Percentiles rank a stretch among this genome's conserved stretches.
Conservation (phyloP, 2,329 filamentous ascomycete genomes). For the Pseudopithomyces chartarum region DNA sequence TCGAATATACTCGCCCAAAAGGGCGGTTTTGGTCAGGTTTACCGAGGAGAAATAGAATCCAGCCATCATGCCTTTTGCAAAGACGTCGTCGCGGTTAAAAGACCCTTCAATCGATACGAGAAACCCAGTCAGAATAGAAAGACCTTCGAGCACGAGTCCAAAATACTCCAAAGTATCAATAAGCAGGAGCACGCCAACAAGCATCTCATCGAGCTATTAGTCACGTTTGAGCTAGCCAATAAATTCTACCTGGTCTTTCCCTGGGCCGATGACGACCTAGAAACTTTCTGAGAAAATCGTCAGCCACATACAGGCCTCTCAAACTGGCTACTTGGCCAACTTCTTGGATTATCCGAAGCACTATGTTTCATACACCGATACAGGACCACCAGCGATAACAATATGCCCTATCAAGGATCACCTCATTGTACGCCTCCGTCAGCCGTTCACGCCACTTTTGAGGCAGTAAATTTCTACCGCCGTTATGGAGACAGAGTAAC, state of each 20-base stretch:
- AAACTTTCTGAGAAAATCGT: neutral
- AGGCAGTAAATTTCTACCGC: conserved; percentile 24
- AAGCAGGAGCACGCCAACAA: neutral
- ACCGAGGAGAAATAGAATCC: neutral
- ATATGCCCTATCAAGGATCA: neutral
- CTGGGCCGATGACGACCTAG: conserved; percentile 12
- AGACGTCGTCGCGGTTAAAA: neutral
- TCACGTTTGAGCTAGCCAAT: neutral
- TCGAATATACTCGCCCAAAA: neutral
- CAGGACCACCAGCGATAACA: neutral
- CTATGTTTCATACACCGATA: conserved; percentile 9
- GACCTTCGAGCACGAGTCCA: neutral
- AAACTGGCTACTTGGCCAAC: conserved; percentile 9
- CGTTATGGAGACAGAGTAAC: conserved; percentile 36
- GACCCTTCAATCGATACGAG: neutral
- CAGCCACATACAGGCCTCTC: neutral
- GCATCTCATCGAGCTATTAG: conserved; percentile 1
- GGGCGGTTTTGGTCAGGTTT: neutral
- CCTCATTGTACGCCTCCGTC: neutral
- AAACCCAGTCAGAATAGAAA: neutral
- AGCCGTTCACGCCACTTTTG: neutral
- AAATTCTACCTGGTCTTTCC: conserved; percentile 12
- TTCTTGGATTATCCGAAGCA: conserved; percentile 8
- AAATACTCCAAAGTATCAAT: neutral
- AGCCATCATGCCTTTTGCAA: neutral